phyloP scores from a whole-genome alignment of 2,329 filamentous ascomycete genomes.

The Niveomyces coronatus region DNA sequence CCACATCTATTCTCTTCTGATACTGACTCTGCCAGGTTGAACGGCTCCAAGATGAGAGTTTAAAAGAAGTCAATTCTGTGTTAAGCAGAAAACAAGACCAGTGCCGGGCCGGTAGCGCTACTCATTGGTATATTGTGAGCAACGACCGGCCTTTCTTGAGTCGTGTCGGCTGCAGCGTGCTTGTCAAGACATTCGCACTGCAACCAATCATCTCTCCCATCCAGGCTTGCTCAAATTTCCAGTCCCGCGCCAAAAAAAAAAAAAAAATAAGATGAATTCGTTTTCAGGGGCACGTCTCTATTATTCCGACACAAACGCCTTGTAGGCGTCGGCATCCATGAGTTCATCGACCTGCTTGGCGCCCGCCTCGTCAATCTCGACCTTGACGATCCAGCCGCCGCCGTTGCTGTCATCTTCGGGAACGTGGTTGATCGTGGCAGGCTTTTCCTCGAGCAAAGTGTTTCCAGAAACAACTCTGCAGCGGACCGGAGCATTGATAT shows the following conservation, averaged over 20 bases:
- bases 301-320: slow-evolving; percentile 51
- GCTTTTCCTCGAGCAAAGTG: slow-evolving; percentile 67
- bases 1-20: slow-evolving; percentile 11
- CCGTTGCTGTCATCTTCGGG: slow-evolving; percentile 66
- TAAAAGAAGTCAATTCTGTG: slow-evolving; percentile 9
- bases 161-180: too few relatives aligned
- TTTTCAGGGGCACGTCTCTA: neutral
- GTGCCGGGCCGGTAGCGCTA: neutral
- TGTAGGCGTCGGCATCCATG: slow-evolving; percentile 72
- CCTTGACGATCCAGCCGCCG: slow-evolving; percentile 88
- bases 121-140: neutral
- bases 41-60: slow-evolving; percentile 13
- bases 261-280: neutral
- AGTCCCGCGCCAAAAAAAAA: neutral
- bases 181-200: too few relatives aligned
- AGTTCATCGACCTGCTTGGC: slow-evolving; percentile 60
- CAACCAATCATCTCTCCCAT: neutral
- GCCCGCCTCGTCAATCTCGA: slow-evolving; percentile 59
- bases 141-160: neutral
- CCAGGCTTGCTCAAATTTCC: neutral
- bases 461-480: slow-evolving; percentile 73
- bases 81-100: slow-evolving; percentile 8
- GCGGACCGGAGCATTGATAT: slow-evolving; percentile 81
- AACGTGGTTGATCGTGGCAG: slow-evolving; percentile 76
- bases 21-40: slow-evolving; percentile 14